These are phyloP conservation scores for Arachis monticola DNA, from an alignment of 331 rosid species.

Conservation along the genomic window DNA sequence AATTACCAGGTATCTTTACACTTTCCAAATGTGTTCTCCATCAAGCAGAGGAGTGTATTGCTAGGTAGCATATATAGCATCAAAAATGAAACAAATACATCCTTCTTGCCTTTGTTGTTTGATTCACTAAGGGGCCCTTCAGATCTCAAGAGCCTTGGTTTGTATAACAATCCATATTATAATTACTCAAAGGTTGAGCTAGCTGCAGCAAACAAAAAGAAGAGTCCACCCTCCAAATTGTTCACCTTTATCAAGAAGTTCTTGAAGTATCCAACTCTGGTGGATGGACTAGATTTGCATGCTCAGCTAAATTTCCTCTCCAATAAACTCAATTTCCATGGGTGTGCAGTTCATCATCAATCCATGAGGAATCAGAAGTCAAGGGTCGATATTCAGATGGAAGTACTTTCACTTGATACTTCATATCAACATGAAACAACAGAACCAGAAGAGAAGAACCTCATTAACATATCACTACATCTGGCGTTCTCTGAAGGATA, in stretches of 20 bases:
- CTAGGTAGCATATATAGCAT: constrained; percentile 22
- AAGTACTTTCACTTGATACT: constrained; percentile 26
- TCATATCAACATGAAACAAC: not conserved
- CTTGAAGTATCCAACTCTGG: constrained; percentile 35
- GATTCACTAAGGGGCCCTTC: not conserved
- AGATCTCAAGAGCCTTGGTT: constrained; percentile 4
- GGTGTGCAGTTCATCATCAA: constrained; percentile 18
- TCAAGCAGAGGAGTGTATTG: constrained; percentile 26
- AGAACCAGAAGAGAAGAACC: not conserved
- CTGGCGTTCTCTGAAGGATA: constrained; percentile 24
- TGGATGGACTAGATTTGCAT: constrained; percentile 18
- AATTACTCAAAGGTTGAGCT: constrained; percentile 31
- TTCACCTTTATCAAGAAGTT: constrained; percentile 21
- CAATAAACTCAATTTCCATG: constrained; percentile 14
- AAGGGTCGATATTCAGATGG: constrained; percentile 31
- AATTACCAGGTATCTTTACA: constrained; percentile 4
- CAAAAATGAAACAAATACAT: constrained; percentile 15
- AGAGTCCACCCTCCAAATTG: constrained; percentile 14
- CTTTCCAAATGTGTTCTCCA: constrained; percentile 24
- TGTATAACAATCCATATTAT: constrained; percentile 1
- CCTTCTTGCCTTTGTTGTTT: constrained; percentile 22
- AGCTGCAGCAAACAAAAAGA: constrained; percentile 8
- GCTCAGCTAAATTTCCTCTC: constrained; percentile 1
- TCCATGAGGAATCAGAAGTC: not conserved
- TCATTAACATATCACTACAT: constrained; percentile 14